Percentiles rank a stretch among this genome's conserved stretches.
phyloP scores from a whole-genome alignment of 768 basidiomycete genomes.

The Agrocybe chaxingu region DNA sequence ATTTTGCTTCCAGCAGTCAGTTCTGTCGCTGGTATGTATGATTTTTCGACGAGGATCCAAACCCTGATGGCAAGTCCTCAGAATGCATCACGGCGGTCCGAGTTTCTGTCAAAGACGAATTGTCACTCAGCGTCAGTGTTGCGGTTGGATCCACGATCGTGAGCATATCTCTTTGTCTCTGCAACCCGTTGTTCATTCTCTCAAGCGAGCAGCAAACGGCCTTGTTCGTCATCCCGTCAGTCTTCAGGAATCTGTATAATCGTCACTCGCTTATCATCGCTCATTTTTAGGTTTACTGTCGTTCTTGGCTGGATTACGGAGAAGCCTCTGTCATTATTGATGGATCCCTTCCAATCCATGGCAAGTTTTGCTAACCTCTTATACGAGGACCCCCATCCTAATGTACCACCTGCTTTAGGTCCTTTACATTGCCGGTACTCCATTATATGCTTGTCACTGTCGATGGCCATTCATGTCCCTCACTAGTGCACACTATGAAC shows the following conservation, averaged over 20 bases:
- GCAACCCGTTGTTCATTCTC: neutral
- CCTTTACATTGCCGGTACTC: slow-evolving; percentile 46
- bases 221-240: slow-evolving; percentile 44
- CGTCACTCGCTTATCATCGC: neutral
- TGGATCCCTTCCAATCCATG: slow-evolving; percentile 83
- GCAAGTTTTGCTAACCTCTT: slow-evolving; percentile 24
- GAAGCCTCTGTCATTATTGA: slow-evolving; percentile 77
- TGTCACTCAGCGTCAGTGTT: slow-evolving; percentile 80
- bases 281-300: slow-evolving; percentile 58
- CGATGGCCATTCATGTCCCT: neutral
- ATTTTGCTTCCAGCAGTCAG: slow-evolving; percentile 86
- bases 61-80: slow-evolving; percentile 18
- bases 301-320: slow-evolving; percentile 77
- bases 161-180: slow-evolving; percentile 20
- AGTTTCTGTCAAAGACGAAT: slow-evolving; percentile 82
- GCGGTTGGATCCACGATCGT: slow-evolving; percentile 80
- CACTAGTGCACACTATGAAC: slow-evolving; percentile 74
- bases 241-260: neutral
- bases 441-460: neutral
- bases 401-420: slow-evolving; percentile 22
- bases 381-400: neutral
- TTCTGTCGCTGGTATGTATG: slow-evolving; percentile 61
- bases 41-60: neutral
- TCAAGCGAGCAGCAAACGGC: slow-evolving; percentile 54
- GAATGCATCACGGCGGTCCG: slow-evolving; percentile 90